A percentile compares a stretch with the other conserved stretches of the same genome.
Conservation (phyloP, 2,329 filamentous ascomycete species). For the Ceratocystis cacaofunesta region DNA sequence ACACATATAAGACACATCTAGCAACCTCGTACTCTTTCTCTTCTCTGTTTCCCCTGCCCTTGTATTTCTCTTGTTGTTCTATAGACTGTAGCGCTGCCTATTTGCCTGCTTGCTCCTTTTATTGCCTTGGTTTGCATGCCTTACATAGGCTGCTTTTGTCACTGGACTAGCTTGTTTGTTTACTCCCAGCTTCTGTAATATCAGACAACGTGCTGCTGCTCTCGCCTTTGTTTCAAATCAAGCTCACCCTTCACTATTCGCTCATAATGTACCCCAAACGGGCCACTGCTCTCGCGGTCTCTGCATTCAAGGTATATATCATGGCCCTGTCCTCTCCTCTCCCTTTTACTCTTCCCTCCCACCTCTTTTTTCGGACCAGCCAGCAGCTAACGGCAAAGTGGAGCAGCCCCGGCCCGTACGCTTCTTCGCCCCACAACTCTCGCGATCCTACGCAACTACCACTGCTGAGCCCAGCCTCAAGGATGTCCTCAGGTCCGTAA, state of each 20-base stretch:
- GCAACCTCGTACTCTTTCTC: neutral
- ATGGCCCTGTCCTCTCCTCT: too few species aligned
- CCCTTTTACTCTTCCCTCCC: too few species aligned
- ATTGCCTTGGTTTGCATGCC: neutral
- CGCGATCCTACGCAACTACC: constrained; percentile 53
- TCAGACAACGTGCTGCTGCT: neutral
- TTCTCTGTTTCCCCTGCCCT: neutral
- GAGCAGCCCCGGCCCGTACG: neutral
- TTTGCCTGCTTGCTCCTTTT: neutral
- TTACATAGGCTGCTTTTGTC: neutral
- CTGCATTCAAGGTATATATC: neutral
- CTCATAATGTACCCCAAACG: neutral
- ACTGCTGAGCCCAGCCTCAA: constrained; percentile 82
- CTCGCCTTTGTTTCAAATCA: neutral
- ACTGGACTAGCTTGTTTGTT: neutral
- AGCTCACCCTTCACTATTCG: too few species aligned
- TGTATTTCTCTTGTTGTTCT: neutral
- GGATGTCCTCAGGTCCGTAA: constrained; percentile 63
- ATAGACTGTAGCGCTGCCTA: neutral
- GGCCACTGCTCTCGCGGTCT: neutral
- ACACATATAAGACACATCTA: neutral
- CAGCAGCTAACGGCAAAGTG: neutral
- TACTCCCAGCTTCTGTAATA: neutral
- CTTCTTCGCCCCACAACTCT: constrained; percentile 22
- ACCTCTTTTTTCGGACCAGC: neutral